phyloP scores from a whole-genome alignment of 73 alveolate species.

The Stentor coeruleus region DNA sequence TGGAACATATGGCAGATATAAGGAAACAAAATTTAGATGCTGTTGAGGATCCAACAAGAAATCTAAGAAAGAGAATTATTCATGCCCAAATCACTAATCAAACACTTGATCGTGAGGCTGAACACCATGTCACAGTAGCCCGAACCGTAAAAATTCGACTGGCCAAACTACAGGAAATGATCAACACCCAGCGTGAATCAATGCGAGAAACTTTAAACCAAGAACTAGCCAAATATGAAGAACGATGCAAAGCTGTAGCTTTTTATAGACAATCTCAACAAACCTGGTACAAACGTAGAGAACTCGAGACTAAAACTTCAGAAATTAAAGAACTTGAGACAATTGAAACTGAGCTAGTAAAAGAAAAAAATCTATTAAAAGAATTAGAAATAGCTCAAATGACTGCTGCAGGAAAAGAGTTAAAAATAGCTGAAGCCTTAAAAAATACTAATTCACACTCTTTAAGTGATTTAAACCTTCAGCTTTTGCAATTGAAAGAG shows the following conservation, averaged over 20 bases:
- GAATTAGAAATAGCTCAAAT: neutral
- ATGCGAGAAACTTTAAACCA: neutral
- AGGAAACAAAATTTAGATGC: neutral
- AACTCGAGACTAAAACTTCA: neutral
- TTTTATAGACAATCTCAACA: constrained; percentile 1
- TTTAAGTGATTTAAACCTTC: neutral
- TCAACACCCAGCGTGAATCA: neutral
- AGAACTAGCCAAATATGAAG: constrained; percentile 16
- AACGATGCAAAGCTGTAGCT: constrained; percentile 5
- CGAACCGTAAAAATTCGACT: neutral
- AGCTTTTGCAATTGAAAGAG: neutral
- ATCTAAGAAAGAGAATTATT: neutral
- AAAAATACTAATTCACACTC: neutral
- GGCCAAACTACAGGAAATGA: neutral
- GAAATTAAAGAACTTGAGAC: neutral
- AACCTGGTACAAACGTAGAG: neutral
- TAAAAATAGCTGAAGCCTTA: neutral
- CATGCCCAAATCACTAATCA: neutral
- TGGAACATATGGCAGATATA: neutral
- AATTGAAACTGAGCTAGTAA: neutral
- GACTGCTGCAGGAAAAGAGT: constrained; percentile 8
- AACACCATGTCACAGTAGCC: neutral
- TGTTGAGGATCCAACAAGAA: constrained; percentile 10
- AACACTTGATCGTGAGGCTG: constrained; percentile 4
- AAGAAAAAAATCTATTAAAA: neutral